Percentiles rank a stretch among this genome's conserved stretches.
These are phyloP conservation scores for Cladosporium oxysporum DNA, from an alignment of 2,329 filamentous ascomycete genomes.

Conservation along the genomic window DNA sequence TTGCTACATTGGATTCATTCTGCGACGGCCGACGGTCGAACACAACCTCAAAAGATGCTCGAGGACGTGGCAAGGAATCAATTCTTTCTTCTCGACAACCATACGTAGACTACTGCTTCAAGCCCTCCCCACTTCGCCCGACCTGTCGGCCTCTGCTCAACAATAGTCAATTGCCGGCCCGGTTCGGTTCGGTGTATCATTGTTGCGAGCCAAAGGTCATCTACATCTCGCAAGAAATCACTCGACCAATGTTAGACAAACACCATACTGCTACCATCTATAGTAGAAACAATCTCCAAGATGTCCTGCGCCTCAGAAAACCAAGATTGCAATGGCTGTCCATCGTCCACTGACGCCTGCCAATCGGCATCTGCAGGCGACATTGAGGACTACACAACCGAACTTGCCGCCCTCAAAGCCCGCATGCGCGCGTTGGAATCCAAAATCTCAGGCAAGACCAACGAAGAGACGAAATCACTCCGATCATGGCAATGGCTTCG, in stretches of 20 bases:
- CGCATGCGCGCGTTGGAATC: constrained; percentile 34
- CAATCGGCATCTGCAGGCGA: constrained; percentile 22
- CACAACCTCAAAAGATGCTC: too few species aligned
- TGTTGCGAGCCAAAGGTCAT: neutral
- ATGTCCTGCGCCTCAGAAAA: constrained; percentile 13
- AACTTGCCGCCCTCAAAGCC: constrained; percentile 32
- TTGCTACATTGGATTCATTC: too few species aligned
- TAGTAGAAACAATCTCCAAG: neutral
- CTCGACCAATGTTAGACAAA: neutral
- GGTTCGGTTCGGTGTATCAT: constrained; percentile 5
- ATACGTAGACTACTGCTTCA: too few species aligned
- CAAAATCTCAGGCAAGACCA: constrained; percentile 29
- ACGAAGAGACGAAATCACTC: constrained; percentile 24
- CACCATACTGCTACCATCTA: neutral
- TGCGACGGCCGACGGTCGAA: too few species aligned
- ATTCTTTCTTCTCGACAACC: too few species aligned
- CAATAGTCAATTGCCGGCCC: neutral
- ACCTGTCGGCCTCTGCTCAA: neutral
- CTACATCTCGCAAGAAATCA: neutral
- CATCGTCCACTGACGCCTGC: constrained; percentile 3
- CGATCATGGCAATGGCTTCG: constrained; percentile 35
- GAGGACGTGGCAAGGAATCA: too few species aligned
- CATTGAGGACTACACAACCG: constrained; percentile 37
- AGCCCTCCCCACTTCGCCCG: neutral
- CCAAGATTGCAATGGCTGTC: constrained; percentile 14